A percentile compares a stretch with the other conserved stretches of the same genome.
Conservation (phyloP, 129 eudicot species). For the Oenanthe sinensis region DNA sequence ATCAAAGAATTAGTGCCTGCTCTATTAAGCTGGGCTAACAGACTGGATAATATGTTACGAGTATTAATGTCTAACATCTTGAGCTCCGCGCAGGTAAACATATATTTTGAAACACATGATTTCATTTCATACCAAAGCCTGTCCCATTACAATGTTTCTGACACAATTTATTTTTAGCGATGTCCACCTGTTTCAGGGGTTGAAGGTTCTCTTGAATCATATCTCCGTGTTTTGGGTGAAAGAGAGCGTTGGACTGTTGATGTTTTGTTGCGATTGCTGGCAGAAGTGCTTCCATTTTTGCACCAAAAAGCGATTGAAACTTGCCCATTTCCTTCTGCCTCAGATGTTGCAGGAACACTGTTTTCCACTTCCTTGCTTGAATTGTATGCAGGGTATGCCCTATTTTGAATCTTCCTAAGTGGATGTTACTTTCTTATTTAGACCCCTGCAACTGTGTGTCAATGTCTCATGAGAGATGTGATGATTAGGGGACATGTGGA, state of each 20-base stretch:
- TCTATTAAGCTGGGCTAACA: slow-evolving; percentile 76
- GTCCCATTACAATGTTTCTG: slow-evolving; percentile 21
- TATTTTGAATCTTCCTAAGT: background rate
- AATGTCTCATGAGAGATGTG: slow-evolving; percentile 10
- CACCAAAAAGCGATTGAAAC: slow-evolving; percentile 72
- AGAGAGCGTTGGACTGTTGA: slow-evolving; percentile 95
- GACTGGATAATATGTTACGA: slow-evolving; percentile 66
- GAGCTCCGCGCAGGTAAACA: slow-evolving; percentile 74
- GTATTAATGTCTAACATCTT: slow-evolving; percentile 65
- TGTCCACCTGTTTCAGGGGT: slow-evolving; percentile 98
- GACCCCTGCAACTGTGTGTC: background rate
- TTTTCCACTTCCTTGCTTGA: slow-evolving; percentile 62
- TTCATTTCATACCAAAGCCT: slow-evolving; percentile 3
- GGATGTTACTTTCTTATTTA: background rate
- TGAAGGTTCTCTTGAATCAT: slow-evolving; percentile 82
- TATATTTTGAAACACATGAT: background rate
- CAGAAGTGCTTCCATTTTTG: slow-evolving; percentile 61
- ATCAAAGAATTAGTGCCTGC: slow-evolving; percentile 79
- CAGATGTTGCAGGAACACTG: slow-evolving; percentile 45
- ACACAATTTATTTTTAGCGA: slow-evolving; percentile 46
- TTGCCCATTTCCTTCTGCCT: slow-evolving; percentile 64
- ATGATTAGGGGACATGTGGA: slow-evolving; percentile 68
- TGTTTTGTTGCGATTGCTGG: slow-evolving; percentile 65
- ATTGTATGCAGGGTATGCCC: slow-evolving; percentile 63
- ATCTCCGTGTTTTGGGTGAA: slow-evolving; percentile 84